Percentiles rank a stretch among this genome's conserved stretches.
phyloP scores from a whole-genome alignment of 345 rosid species.

The Geranium rotundifolium region DNA sequence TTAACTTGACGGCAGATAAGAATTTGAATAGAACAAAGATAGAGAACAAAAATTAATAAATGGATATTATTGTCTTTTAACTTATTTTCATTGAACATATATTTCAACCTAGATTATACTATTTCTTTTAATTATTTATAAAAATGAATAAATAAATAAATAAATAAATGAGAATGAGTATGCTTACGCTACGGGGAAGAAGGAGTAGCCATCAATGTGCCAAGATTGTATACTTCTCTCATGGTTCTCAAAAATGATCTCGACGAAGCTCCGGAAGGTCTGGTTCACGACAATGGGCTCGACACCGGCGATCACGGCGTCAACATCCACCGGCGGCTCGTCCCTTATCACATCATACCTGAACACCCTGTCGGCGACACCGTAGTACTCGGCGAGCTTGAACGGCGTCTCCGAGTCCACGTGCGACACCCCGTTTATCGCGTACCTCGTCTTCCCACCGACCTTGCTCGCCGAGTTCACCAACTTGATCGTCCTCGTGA shows the following conservation, averaged over 20 bases:
- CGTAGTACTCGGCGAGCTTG: constrained; percentile 59
- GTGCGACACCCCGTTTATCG: constrained; percentile 56
- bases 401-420: constrained; percentile 39
- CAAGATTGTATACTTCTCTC: constrained; percentile 59
- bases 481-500: constrained; percentile 60
- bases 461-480: constrained; percentile 28
- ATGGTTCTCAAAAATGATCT: constrained; percentile 65
- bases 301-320: constrained; percentile 6
- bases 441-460: constrained; percentile 45
- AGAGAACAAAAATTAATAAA: no score
- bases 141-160: no score
- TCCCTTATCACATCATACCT: constrained; percentile 41
- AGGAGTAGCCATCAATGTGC: constrained; percentile 60
- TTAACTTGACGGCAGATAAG: no score
- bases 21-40: no score
- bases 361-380: constrained; percentile 35
- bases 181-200: constrained; percentile 74
- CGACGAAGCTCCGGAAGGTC: constrained; percentile 63
- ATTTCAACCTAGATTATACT: no score
- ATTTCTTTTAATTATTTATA: no score
- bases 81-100: no score
- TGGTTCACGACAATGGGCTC: constrained; percentile 42
- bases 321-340: constrained; percentile 23
- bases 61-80: no score
- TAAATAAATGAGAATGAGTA: no score